These are phyloP conservation scores for Boechera divaricarpa DNA, from an alignment of 345 rosid species.

Conservation along the genomic window DNA sequence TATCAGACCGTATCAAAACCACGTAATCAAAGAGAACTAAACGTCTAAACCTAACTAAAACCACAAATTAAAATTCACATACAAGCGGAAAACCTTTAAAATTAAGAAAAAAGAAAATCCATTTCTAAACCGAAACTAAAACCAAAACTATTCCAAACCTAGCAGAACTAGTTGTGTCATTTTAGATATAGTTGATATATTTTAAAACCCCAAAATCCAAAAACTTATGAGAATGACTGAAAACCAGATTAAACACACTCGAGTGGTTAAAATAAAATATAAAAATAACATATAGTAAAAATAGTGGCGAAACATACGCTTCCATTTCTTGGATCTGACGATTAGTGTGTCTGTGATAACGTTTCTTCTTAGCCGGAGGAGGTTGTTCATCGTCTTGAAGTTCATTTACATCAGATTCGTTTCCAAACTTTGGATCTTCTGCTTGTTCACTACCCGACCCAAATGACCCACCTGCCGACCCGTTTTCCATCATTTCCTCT, in stretches of 20 bases:
- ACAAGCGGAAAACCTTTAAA: neutral
- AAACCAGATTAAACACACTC: neutral
- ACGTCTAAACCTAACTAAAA: too few species aligned
- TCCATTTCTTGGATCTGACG: slow-evolving; percentile 98
- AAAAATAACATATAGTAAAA: neutral
- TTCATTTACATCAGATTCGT: slow-evolving; percentile 50
- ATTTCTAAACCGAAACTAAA: neutral
- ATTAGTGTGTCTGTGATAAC: slow-evolving; percentile 89
- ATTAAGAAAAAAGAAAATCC: neutral
- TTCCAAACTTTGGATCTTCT: slow-evolving; percentile 66
- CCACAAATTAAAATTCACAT: neutral
- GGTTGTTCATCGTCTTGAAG: slow-evolving; percentile 52
- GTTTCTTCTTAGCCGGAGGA: slow-evolving; percentile 73
- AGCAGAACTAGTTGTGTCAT: neutral
- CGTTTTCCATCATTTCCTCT: slow-evolving; percentile 80
- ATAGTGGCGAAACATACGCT: slow-evolving; percentile 58
- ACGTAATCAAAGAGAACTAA: neutral
- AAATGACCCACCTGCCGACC: slow-evolving; percentile 84
- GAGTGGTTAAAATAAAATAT: neutral
- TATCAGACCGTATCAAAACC: neutral
- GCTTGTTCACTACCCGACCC: slow-evolving; percentile 87
- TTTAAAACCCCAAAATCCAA: neutral
- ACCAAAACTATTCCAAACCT: neutral
- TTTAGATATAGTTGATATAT: neutral
- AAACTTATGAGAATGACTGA: neutral